Evolutionary conservation across 352 stramenopile genomes (phyloP).

Genomic region (Chrysophaeum taylorii): DNA sequence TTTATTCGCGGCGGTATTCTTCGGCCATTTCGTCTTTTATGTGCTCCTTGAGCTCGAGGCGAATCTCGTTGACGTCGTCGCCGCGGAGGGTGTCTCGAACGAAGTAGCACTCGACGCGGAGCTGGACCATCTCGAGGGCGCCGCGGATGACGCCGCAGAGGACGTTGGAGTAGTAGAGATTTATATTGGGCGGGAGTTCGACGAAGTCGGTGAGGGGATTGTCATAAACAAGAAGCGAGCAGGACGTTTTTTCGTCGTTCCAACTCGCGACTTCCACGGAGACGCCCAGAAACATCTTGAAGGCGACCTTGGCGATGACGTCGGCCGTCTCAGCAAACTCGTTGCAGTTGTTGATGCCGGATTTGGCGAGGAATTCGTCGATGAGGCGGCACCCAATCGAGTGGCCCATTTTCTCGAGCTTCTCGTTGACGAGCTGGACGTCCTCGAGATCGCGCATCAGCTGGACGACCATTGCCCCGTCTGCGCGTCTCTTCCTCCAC

Average conservation of each 20-base stretch:
- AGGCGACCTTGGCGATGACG: constrained; percentile 85
- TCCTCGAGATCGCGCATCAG: constrained; percentile 91
- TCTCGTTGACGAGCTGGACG: constrained; percentile 80
- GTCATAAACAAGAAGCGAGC: constrained; percentile 84
- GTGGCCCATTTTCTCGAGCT: constrained; percentile 92
- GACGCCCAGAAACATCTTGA: constrained; percentile 96
- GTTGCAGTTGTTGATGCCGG: constrained; percentile 43
- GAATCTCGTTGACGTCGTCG: constrained; percentile 63
- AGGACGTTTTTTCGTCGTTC: constrained; percentile 68
- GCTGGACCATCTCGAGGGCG: constrained; percentile 80
- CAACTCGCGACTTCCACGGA: constrained; percentile 75
- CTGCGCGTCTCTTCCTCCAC: no score
- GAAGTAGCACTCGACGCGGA: constrained; percentile 51
- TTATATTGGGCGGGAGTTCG: constrained; percentile 11
- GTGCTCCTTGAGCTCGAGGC: constrained; percentile 58
- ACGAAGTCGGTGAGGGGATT: constrained; percentile 67
- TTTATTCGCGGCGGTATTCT: constrained; percentile 59
- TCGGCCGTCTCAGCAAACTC: constrained; percentile 86
- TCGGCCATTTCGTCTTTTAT: constrained; percentile 56
- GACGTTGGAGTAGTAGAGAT: constrained; percentile 89
- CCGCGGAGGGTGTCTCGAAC: constrained; percentile 52
- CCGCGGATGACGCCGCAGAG: constrained; percentile 87
- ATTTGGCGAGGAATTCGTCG: constrained; percentile 95
- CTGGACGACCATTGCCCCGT: constrained; percentile 88
- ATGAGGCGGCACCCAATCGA: constrained; percentile 91